Evolutionary conservation across 441 rosid genomes (phyloP), one percentile per base, ranked within the genome.

Genomic region (Populus trichocarpa): DNA sequence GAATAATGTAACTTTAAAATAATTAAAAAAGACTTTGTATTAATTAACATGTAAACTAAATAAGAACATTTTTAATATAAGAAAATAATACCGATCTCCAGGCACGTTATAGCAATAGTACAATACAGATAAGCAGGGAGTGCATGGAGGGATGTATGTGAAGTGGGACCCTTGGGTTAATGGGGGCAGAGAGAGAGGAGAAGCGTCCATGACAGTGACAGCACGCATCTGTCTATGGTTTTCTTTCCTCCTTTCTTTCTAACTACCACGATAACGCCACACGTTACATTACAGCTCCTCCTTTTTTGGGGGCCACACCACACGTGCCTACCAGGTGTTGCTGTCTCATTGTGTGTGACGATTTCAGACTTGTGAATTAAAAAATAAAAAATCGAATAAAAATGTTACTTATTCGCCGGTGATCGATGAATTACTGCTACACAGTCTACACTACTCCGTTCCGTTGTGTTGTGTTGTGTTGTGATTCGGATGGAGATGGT

Each of bases 301-400:
- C 65, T 61, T 65, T 10, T 0, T 0, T 0, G 11, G 68, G 80
- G 73, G 69, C 83, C 81, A 70, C 57, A 0, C 1, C 61, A 63
- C 81, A 71, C 75, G 77, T 83, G 79, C 75, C 65, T 12, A 64
- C 70, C 68, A 22, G 65, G 6, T 72, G 78, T 64, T 57, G 18
- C 28, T 72, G 84, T 76, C 77, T 70, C 53, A 42, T 46, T 13
- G 46, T 1, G 46, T 11, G 46, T 40, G 46, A 40, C 46, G 46
- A 11, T 40, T 42, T 46, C 53, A 12, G 53, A 46, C 53, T 4
- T 40, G 13, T 46, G 5, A 46, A 46, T 46, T 5, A 33, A 33
- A 46, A 46, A 46, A 12, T 8, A 12, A 42, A 35, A 67, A 46
- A 3, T 42, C 53, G 53, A 46, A 46, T 46, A 46, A 46, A 4